These are phyloP conservation scores for Tubosaeta brunneosetosa DNA, from an alignment of 768 basidiomycete genomes.

Conservation along the genomic window DNA sequence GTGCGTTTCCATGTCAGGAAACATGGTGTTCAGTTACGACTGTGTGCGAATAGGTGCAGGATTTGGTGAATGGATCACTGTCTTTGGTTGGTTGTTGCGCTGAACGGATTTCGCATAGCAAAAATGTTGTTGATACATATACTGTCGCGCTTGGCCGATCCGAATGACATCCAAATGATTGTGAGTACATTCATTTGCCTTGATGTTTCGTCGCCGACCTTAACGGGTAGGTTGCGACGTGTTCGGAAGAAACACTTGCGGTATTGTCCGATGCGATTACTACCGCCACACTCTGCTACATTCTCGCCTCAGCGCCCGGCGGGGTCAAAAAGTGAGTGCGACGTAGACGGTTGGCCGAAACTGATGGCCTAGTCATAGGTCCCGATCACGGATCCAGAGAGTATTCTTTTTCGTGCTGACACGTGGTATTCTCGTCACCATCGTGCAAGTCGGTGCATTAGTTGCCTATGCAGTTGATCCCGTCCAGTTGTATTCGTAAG, in stretches of 20 bases:
- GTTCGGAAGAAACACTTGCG: conserved; percentile 7
- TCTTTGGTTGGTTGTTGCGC: not conserved
- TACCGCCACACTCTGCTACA: conserved; percentile 7
- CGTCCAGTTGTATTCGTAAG: conserved; percentile 8
- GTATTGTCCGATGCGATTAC: conserved; percentile 5
- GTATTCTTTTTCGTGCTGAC: conserved; percentile 11
- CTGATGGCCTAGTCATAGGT: conserved; percentile 1
- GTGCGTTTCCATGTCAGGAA: not conserved
- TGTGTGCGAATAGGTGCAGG: conserved; percentile 1
- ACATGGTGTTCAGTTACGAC: not conserved
- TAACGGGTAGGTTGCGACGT: not conserved
- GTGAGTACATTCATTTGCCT: not conserved
- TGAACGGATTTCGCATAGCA: not conserved
- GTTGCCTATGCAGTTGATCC: not conserved
- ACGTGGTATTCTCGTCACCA: conserved; percentile 14
- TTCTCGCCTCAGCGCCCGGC: conserved; percentile 10
- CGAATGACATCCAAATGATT: not conserved
- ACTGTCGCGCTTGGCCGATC: not conserved
- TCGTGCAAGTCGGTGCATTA: conserved; percentile 6
- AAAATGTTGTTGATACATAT: not conserved
- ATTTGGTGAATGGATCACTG: conserved; percentile 3
- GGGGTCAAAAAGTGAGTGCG: conserved; percentile 2
- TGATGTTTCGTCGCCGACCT: not conserved
- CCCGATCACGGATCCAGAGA: conserved; percentile 4
- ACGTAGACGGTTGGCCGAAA: not conserved